These are phyloP conservation scores for Syzygium aqueum DNA, from an alignment of 345 rosid genomes.

Conservation along the genomic window DNA sequence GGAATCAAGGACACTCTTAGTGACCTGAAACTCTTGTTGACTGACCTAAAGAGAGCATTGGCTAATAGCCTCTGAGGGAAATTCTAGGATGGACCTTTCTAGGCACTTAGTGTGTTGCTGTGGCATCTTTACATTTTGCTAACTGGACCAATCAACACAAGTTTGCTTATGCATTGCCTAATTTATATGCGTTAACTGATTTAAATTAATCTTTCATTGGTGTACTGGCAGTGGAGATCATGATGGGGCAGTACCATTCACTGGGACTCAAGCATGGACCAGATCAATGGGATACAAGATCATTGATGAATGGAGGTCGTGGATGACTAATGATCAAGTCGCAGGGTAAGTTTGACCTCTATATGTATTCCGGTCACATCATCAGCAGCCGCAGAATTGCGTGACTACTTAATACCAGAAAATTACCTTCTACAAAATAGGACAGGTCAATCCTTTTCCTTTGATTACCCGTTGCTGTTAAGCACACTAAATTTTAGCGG, in stretches of 20 bases:
- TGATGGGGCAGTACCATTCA: neutral
- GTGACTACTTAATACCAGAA: neutral
- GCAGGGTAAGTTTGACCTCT: neutral
- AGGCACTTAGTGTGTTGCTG: neutral
- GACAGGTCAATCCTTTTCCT: neutral
- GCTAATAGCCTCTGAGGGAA: neutral
- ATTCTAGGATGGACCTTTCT: neutral
- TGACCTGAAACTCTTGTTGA: neutral
- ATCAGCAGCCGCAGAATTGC: neutral
- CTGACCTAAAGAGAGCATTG: neutral
- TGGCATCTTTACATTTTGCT: neutral
- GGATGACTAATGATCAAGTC: slow-evolving; percentile 6
- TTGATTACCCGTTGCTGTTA: neutral
- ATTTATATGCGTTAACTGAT: neutral
- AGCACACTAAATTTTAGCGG: neutral
- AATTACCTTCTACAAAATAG: neutral
- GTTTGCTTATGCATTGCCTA: no score
- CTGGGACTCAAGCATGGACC: slow-evolving; percentile 12
- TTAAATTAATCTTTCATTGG: neutral
- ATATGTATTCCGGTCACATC: neutral
- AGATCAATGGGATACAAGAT: slow-evolving; percentile 8
- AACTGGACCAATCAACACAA: neutral
- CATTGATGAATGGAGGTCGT: slow-evolving; percentile 6
- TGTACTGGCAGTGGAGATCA: slow-evolving; percentile 13
- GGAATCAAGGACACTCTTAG: neutral